Percentiles rank a stretch among this genome's conserved stretches.
These are phyloP conservation scores for Allomyces arbusculus DNA, from an alignment of 192 early-diverging fungal genomes.

Conservation along the genomic window DNA sequence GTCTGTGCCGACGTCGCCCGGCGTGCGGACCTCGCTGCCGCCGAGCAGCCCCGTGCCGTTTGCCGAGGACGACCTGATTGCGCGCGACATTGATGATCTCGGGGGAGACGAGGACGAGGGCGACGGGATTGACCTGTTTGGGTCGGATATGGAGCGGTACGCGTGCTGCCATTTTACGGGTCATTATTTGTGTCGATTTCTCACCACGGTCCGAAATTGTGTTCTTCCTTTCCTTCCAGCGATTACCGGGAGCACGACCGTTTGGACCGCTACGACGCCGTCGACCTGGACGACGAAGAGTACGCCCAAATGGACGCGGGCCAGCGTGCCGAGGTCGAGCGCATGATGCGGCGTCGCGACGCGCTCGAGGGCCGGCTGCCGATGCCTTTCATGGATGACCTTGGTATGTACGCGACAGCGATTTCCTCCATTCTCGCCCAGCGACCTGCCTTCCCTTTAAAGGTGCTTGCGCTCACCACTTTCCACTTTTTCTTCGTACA, in stretches of 20 bases:
- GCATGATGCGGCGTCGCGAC: constrained; percentile 59
- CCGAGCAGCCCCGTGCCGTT: not conserved
- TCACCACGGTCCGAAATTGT: not conserved
- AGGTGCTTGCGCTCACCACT: constrained; percentile 4
- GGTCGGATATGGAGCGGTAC: constrained; percentile 61
- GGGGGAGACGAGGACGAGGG: no score
- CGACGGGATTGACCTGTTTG: constrained; percentile 35
- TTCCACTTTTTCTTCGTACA: not conserved
- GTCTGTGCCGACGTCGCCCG: not conserved
- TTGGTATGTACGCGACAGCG: constrained; percentile 15
- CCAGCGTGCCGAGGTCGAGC: constrained; percentile 52
- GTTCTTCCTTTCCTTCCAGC: constrained; percentile 14
- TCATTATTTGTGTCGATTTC: not conserved
- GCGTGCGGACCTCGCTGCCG: not conserved
- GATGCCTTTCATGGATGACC: constrained; percentile 71
- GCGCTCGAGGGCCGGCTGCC: constrained; percentile 65
- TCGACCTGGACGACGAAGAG: constrained; percentile 61
- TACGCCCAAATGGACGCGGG: constrained; percentile 53
- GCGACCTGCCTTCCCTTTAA: not conserved
- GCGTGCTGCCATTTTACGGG: constrained; percentile 1
- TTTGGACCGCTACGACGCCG: constrained; percentile 62
- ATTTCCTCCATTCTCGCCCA: not conserved
- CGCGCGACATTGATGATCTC: constrained; percentile 42
- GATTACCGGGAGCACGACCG: constrained; percentile 58
- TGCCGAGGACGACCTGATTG: constrained; percentile 77